Base-by-base conservation (phyloP, 768 basidiomycete genomes). In the Hygrophorus russula region DNA sequence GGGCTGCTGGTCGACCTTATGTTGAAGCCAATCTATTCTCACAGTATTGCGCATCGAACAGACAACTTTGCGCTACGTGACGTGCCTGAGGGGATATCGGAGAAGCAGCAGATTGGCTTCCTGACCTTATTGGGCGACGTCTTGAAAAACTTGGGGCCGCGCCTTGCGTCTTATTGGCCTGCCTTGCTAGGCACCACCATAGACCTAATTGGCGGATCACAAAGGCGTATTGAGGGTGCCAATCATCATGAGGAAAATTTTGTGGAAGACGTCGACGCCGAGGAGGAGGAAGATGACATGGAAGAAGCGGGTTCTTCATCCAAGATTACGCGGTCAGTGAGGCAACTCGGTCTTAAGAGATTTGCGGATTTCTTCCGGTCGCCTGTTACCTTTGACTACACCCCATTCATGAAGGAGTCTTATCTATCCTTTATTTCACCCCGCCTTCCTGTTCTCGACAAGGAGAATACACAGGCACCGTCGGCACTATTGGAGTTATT, bases 401-500 rank as follows among this genome's bases (percentile, higher is more conserved):
- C 67, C 0, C 73, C 78, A 0, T 93, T 80, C 59, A 66, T 98
- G 55, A 60, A 64, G 3, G 63, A 69, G 5, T 73, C 78, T 7
- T 97, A 89, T 63, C 46, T 66, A 1, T 63, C 74, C 0, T 75
- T 88, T 65, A 83, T 98, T 52, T 77, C 82, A 0, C 92, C 94
- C 0, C 84, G 96, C 5, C 68, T 99, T 17, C 64, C 76, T 0
- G 59, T 65, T 3, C 67, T 98, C 18, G 80, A 84, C 46, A 69
- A 63, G 34, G 96, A 98, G 60, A 98, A 93, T 53, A 88, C 84
- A 0, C 94, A 97, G 58, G 73, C 88, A 0, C 92, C 94, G 0
- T 94, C 92, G 0, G 80, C 87, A 0, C 68, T 94, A 13, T 65
- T 99, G 34, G 91, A 96, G 31, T 67, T 97, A 15, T 85, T 96